Base-by-base conservation (phyloP, 345 rosid species). In the Arabidopsis arenosa region DNA sequence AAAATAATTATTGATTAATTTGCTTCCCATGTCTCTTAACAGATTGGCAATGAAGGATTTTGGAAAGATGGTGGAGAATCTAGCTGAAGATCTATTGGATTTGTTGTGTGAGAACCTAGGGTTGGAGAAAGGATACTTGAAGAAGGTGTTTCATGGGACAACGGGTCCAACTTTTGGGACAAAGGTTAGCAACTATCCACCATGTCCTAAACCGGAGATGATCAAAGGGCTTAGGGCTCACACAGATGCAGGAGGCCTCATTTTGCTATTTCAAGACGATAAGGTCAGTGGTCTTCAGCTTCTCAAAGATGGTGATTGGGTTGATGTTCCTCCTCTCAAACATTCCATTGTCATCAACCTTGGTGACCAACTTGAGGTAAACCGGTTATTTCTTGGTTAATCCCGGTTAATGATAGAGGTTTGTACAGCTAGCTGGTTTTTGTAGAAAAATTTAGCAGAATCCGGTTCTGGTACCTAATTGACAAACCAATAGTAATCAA, bases 171-270 rank as follows among this genome's bases (percentile, higher is more conserved):
- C 78, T 44, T 89, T 95, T 63, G 97, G 87, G 8, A 92, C 97
- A 33, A 95, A 95, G 72, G 89, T 92, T 37, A 90, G 97, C 82
- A 90, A 88, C 83, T 95, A 95, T 74, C 99, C 97, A 4, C 87
- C 97, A 15, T 95, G 99, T 76, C 97, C 96, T 12, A 90, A 89
- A 71, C 99, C 99, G 4, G 90, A 95, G 64, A 82, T 89, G 35
- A 84, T 95, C 78, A 90, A 87, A 70, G 99, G 99, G 1, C 93
- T 95, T 11, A 78, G 99, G 75, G 97, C 96, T 62, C 99, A 95
- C 84, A 94, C 99, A 0, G 99, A 95, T 63, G 97, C 97, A 0
- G 99, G 99, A 36, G 99, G 99, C 41, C 49, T 95, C 83, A 90
- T 92, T 44, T 81, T 95, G 53, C 83, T 92, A 17, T 87, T 95